Evolutionary conservation across 768 basidiomycete species (phyloP), one percentile per base, ranked within the genome.

Genomic region (Neoboletus magnificus): DNA sequence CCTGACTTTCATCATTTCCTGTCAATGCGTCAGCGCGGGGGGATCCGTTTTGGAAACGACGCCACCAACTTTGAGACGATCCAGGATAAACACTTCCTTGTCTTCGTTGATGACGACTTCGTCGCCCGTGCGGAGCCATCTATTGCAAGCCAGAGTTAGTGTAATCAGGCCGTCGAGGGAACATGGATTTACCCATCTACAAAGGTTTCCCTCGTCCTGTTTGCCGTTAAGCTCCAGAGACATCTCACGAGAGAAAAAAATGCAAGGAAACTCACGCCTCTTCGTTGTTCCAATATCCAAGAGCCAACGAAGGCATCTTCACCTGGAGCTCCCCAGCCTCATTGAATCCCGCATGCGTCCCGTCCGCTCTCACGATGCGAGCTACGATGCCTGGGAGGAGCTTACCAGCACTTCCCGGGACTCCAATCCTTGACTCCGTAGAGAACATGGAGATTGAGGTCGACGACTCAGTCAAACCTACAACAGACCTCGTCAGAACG

Each of bases 111-210:
- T 78, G 50, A 72, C 68, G 4, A 79, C 86, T 64, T 86, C 82
- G 60, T 88, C 86, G 1, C 86, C 88, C 0, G 87, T 89, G 49
- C 75, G 76, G 4, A 89, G 74, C 86, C 85, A 89, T 36, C 86
- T 85, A 37, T 8, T 18, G 18, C 47, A 18, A 30, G 12, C 12
- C 4, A 20, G n/a, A 54, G 42, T 63, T 5, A 55, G 40, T 29
- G 13, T n/a, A 22, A 9, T 4, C 32, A 16, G 51, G 8, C 32
- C 4, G 18, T 42, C 22, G 16, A 40, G n/a, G n/a, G 13, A 5
- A 15, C 2, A 41, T 12, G 12, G 23, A 62, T 75, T 57, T 57
- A 86, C 83, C 87, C 87, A 57, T 87, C 77, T 13, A 82, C 58
- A 63, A 89, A 90, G 0, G 84, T 85, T 57, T 88, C 85, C 53